phyloP scores from a whole-genome alignment of 176 grass and related monocot genomes.

The Bolboschoenus planiculmis region DNA sequence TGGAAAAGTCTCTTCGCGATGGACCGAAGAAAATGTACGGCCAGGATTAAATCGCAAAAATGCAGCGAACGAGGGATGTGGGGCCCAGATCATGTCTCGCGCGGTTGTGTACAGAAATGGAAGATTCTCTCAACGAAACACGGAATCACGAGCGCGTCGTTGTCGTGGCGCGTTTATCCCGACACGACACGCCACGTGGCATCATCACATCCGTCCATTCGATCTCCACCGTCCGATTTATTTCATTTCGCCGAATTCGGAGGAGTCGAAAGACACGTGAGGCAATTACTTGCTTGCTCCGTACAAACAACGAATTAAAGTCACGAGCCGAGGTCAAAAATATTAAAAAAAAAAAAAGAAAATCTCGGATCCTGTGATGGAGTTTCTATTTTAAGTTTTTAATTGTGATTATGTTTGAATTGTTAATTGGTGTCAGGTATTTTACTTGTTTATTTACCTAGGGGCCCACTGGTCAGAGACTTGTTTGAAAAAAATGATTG shows the following conservation, averaged over 20 bases:
- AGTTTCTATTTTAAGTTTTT: background rate
- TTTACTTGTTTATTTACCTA: background rate
- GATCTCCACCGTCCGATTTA: background rate
- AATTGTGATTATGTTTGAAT: background rate
- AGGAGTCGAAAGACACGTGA: background rate
- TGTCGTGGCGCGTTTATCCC: background rate
- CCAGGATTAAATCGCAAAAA: background rate
- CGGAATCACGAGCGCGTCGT: background rate
- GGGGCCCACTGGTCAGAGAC: background rate
- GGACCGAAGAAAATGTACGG: background rate
- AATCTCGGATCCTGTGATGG: background rate
- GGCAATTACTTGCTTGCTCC: background rate
- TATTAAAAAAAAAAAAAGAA: background rate
- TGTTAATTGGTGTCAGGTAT: background rate
- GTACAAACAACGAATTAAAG: background rate
- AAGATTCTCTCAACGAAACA: constrained; percentile 7
- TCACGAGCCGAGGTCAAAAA: background rate
- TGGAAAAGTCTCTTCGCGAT: background rate
- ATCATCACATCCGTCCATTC: background rate
- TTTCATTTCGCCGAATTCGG: background rate
- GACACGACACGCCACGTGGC: background rate
- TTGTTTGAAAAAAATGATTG: background rate
- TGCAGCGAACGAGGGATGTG: background rate
- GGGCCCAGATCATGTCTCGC: constrained; percentile 1
- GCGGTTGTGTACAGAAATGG: background rate